Base-by-base conservation (phyloP, 176 grass and related monocot genomes). In the Puccinellia tenuiflora region DNA sequence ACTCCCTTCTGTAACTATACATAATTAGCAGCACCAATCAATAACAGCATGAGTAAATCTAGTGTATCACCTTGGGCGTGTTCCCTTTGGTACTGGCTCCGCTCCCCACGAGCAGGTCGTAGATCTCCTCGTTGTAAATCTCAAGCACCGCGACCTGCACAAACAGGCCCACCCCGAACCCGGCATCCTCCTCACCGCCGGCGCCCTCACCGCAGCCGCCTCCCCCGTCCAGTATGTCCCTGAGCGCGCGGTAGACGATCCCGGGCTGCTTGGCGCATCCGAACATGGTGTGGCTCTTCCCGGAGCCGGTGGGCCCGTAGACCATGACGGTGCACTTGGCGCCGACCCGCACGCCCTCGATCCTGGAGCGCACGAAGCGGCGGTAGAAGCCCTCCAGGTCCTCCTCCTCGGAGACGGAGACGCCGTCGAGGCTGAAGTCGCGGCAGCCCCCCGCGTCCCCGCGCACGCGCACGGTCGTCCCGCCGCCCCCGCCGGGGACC, bases 301-400 rank as follows among this genome's bases (percentile, higher is more conserved):
- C 90, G 13, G 90, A 88, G 0, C 92, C 90, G 0, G 96, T 98
- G 16, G 92, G 96, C 3, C 96, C 92, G 76, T 98, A 98, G 37
- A 98, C 91, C 96, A 98, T 95, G 71, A 93, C 86, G 45, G 90
- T 98, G 90, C 96, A 98, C 73, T 98, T 98, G 14, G 92, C 91
- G 1, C 96, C 96, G 5, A 93, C 39, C 13, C 96, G 78, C 37
- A 98, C 92, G 22, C 88, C 92, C 72, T 90, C 68, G 24, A 95
- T 88, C 65, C 96, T 42, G 6, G 90, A 86, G 29, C 81, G 45
- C 26, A 98, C 96, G 79, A 98, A 98, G 2, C 90, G 84, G 42
- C 86, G 80, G 87, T 98, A 98, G 79, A 98, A 98, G 0, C 39
- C 84, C 59, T 94, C 92, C 5, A 98, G 85, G 33, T 90, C 84